phyloP scores from a whole-genome alignment of 805 yeast species.

The Pichia cephalocereana region DNA sequence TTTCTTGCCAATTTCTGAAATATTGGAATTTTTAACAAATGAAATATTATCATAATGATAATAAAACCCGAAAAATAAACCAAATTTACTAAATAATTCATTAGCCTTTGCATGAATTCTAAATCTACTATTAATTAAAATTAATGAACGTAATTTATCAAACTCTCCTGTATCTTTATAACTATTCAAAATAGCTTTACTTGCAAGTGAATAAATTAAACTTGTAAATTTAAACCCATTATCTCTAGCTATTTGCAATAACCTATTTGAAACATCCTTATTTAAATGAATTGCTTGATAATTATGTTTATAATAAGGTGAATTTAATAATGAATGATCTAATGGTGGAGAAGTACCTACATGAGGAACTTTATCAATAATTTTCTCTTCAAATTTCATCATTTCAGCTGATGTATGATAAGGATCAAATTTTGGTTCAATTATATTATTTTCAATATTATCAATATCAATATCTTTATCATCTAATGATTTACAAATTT shows the following conservation, averaged over 20 bases:
- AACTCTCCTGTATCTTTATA: no score
- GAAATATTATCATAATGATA: neutral
- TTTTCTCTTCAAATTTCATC: neutral
- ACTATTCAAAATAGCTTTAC: neutral
- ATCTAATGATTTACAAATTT: neutral
- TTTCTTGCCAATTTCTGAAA: neutral
- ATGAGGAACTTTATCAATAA: no score
- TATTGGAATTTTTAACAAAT: neutral
- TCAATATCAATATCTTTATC: neutral
- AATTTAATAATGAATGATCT: neutral
- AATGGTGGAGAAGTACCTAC: neutral
- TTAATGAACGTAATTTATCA: neutral
- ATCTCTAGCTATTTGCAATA: neutral
- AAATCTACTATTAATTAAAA: neutral
- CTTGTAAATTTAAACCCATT: neutral
- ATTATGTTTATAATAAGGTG: neutral
- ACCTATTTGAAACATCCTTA: neutral
- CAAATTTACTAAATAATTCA: slow-evolving; percentile 1
- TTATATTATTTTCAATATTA: no score
- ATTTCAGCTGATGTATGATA: neutral
- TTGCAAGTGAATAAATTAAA: neutral
- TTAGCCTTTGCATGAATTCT: neutral
- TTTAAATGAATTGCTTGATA: neutral
- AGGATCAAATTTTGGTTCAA: neutral
- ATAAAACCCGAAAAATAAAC: slow-evolving; percentile 7